These are phyloP conservation scores for Picochlorum sp. DNA, from an alignment of 139 green algal genomes.

Conservation along the genomic window DNA sequence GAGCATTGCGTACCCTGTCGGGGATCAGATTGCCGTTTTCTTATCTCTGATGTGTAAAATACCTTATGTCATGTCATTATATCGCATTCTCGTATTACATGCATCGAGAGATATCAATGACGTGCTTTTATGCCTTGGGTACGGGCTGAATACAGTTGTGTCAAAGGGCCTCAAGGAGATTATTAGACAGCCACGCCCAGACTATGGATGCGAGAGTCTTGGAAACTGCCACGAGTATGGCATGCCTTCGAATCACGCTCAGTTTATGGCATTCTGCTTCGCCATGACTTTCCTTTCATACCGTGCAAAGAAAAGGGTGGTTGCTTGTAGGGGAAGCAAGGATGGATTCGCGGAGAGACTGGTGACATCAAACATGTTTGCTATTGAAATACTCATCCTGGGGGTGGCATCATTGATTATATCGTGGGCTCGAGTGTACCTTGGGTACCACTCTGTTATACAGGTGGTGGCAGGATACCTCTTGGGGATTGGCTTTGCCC, in stretches of 20 bases:
- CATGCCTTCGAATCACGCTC: slow-evolving; percentile 21
- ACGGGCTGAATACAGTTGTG: slow-evolving; percentile 9
- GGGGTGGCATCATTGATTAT: slow-evolving; percentile 2
- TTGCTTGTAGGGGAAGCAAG: background rate
- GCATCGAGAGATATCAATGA: slow-evolving; percentile 13
- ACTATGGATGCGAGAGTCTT: slow-evolving; percentile 9
- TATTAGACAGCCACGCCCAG: slow-evolving; percentile 18
- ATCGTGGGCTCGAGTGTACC: slow-evolving; percentile 12
- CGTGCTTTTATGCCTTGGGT: slow-evolving; percentile 8
- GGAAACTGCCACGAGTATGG: slow-evolving; percentile 21
- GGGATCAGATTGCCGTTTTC: background rate
- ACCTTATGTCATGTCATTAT: slow-evolving; percentile 12
- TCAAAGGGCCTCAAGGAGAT: slow-evolving; percentile 11
- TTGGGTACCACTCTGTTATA: slow-evolving; percentile 16
- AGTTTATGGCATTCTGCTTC: slow-evolving; percentile 17
- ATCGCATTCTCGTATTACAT: background rate
- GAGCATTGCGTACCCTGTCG: background rate
- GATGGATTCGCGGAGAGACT: background rate
- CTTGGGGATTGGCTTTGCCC: slow-evolving; percentile 1
- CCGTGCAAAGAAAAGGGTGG: background rate
- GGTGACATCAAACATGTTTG: slow-evolving; percentile 5
- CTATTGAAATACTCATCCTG: slow-evolving; percentile 11
- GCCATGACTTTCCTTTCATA: slow-evolving; percentile 6
- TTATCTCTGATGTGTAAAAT: slow-evolving; percentile 8
- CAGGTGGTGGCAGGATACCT: slow-evolving; percentile 18